Percentiles rank a stretch among this genome's conserved stretches.
Evolutionary conservation across 139 green algal species (phyloP).

Genomic region (Chlorella sp.): DNA sequence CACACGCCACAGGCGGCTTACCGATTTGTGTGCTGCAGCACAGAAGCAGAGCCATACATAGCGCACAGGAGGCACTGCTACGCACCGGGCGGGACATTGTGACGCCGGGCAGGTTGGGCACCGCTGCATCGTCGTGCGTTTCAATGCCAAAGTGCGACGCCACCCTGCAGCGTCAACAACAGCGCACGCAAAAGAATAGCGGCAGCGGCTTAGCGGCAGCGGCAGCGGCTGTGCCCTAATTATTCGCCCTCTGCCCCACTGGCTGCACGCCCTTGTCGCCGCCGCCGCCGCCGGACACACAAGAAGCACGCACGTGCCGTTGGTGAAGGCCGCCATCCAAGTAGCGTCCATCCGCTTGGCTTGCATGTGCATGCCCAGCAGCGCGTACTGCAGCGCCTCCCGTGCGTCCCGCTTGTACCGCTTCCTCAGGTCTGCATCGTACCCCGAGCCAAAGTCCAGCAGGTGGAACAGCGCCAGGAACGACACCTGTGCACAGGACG

Average conservation of each 20-base stretch:
- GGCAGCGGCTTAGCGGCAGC: no score
- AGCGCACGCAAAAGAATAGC: no score
- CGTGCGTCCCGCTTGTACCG: slow-evolving; percentile 12
- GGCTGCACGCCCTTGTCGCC: neutral
- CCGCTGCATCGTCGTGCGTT: slow-evolving; percentile 7
- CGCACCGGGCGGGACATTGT: slow-evolving; percentile 28
- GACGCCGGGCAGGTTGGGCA: slow-evolving; percentile 29
- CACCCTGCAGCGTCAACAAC: slow-evolving; percentile 2
- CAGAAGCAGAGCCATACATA: neutral
- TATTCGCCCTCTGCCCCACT: neutral
- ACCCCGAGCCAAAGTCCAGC: slow-evolving; percentile 56
- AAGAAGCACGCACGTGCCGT: slow-evolving; percentile 2
- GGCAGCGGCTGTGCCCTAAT: no score
- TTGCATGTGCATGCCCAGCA: slow-evolving; percentile 52
- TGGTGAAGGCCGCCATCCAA: slow-evolving; percentile 24
- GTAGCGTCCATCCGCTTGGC: slow-evolving; percentile 25
- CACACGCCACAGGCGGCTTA: no score
- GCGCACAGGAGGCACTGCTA: neutral
- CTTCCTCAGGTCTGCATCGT: slow-evolving; percentile 33
- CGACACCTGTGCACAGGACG: no score
- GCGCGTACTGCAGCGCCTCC: slow-evolving; percentile 49
- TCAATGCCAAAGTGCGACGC: slow-evolving; percentile 28
- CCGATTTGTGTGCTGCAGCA: neutral
- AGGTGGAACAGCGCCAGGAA: slow-evolving; percentile 55
- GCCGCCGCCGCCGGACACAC: neutral